phyloP scores from a whole-genome alignment of 1,284 basidiomycete genomes.

The Inonotus hispidus region DNA sequence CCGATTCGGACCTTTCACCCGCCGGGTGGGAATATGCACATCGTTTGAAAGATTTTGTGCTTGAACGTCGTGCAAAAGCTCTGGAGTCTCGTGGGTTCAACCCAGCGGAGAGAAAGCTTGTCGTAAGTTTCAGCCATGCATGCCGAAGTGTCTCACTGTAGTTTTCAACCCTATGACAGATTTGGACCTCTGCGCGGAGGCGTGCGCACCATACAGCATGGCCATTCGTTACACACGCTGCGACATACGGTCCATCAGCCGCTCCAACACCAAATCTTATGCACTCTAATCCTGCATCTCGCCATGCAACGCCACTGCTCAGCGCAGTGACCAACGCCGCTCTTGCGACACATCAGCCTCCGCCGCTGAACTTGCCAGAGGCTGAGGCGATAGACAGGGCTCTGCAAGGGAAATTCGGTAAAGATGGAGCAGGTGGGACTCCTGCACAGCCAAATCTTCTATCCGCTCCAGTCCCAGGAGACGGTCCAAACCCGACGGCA shows the following conservation, averaged over 20 bases:
- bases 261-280: conserved; percentile 16
- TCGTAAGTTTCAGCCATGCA: conserved; percentile 44
- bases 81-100: conserved; percentile 64
- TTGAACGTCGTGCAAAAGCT: conserved; percentile 66
- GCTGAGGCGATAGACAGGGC: conserved; percentile 1
- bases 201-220: conserved; percentile 94
- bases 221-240: conserved; percentile 69
- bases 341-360: neutral
- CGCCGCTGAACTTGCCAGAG: conserved; percentile 14
- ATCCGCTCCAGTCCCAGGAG: conserved; percentile 9
- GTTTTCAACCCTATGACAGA: conserved; percentile 39
- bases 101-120: conserved; percentile 61
- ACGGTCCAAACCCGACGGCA: conserved; percentile 20
- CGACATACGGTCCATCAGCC: conserved; percentile 13
- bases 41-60: conserved; percentile 78
- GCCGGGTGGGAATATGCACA: conserved; percentile 95
- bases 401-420: neutral
- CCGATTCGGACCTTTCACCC: conserved; percentile 93
- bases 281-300: conserved; percentile 14
- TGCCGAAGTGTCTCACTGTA: neutral
- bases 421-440: neutral
- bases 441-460: neutral
- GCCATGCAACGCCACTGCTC: conserved; percentile 8
- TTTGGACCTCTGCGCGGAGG: conserved; percentile 95
- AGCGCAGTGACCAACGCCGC: conserved; percentile 4